Percentiles rank a stretch among this genome's conserved stretches.
These are phyloP conservation scores for Penicillium flavigenum DNA, from an alignment of 495 filamentous ascomycete genomes.

Conservation along the genomic window DNA sequence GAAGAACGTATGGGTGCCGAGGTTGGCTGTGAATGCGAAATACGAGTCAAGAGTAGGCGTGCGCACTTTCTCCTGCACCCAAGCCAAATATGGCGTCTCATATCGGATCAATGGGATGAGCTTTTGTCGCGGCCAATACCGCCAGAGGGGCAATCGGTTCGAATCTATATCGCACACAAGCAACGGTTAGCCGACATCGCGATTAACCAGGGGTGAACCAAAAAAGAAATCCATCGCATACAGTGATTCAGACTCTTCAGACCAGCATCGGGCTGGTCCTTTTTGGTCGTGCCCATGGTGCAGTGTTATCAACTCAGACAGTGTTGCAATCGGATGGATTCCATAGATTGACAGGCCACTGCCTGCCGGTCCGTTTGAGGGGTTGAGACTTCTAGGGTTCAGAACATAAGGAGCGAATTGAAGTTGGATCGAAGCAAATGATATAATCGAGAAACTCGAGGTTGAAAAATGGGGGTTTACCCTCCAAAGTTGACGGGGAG, in stretches of 20 bases:
- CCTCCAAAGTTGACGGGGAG: conserved; percentile 6
- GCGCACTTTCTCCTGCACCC: conserved; percentile 72
- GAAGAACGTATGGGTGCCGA: conserved; percentile 98
- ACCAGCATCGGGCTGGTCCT: conserved; percentile 64
- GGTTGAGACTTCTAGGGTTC: conserved; percentile 13
- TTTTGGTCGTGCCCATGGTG: conserved; percentile 39
- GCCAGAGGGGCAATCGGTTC: conserved; percentile 80
- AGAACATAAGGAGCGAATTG: conserved; percentile 29
- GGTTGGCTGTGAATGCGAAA: conserved; percentile 94
- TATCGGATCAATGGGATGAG: conserved; percentile 85
- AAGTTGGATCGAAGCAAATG: conserved; percentile 21
- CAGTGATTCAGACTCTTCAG: conserved; percentile 73
- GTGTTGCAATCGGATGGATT: conserved; percentile 18
- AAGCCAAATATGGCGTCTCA: conserved; percentile 93
- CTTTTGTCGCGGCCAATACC: conserved; percentile 75
- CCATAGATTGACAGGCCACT: conserved; percentile 31
- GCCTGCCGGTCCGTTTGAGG: conserved; percentile 23
- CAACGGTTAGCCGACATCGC: conserved; percentile 11
- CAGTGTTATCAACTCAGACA: conserved; percentile 23
- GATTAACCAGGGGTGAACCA: background rate
- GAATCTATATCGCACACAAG: conserved; percentile 60
- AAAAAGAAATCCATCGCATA: conserved; percentile 39
- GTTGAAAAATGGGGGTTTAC: background rate
- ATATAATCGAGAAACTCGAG: background rate
- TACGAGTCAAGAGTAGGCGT: conserved; percentile 86